Evolutionary conservation across 345 rosid species (phyloP), one percentile per base, ranked within the genome.

Genomic region (Eucalyptus cloeziana): DNA sequence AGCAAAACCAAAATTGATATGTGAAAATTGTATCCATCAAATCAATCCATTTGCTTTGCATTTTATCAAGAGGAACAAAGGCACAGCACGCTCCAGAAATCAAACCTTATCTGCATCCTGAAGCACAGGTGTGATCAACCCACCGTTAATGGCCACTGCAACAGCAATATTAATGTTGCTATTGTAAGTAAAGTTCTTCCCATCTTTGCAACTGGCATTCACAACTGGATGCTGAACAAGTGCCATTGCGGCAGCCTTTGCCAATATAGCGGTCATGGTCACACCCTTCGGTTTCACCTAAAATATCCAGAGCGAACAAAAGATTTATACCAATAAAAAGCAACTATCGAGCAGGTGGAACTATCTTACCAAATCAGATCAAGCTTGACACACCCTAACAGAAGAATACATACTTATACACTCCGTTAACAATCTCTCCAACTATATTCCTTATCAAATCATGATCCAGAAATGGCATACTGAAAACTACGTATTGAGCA

Each of bases 191-290:
- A 95, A 96, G 89, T 94, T 95, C 94, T 94, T 98, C 30, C 99
- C 98, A 86, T 96, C 97, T 93, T 94, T 98, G 87, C 98, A 98
- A 92, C 92, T 94, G 27, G 99, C 94, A 33, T 96, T 96, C 89
- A 97, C 98, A 89, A 97, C 98, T 47, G 99, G 98, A 89, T 96
- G 98, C 92, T 96, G 97, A 87, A 89, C 98, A 85, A 98, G 95
- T 52, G 99, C 97, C 98, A 98, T 95, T 87, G 99, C 99, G 16
- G 96, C 95, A 87, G 99, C 99, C 91, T 98, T 98, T 16, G 99
- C 98, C 90, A 98, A 91, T 87, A 98, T 89, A 12, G 97, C 98
- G 40, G 98, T 98, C 99, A 97, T 96, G 45, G 99, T 96, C 51
- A 96, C 99, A 86, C 99, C 99, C 93, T 96, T 96, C 43, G 96